These are phyloP conservation scores for Daldinia childiae DNA, from an alignment of 495 filamentous ascomycete species.

Conservation along the genomic window DNA sequence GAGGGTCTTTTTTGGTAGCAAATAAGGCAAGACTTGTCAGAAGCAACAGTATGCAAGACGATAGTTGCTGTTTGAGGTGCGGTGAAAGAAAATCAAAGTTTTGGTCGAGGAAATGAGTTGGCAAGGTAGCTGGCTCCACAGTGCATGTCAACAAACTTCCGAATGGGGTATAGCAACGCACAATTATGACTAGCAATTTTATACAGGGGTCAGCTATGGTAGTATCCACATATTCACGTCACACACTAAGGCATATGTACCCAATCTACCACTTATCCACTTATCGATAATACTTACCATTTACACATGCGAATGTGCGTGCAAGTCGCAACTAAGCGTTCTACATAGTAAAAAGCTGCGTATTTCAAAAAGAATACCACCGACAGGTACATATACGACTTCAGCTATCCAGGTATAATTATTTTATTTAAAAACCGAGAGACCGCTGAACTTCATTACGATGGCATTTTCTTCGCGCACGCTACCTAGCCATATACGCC, in stretches of 20 bases:
- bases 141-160: constrained; percentile 44
- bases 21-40: constrained; percentile 15
- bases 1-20: constrained; percentile 14
- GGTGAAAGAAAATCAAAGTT: constrained; percentile 38
- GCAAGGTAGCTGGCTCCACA: constrained; percentile 37
- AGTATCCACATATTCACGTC: constrained; percentile 28
- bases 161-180: constrained; percentile 26
- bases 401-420: too few relatives aligned
- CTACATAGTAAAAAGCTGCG: not conserved
- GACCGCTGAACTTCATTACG: not conserved
- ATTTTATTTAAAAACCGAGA: too few relatives aligned
- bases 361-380: not conserved
- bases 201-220: constrained; percentile 20
- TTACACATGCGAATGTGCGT: not conserved
- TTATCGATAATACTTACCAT: constrained; percentile 23
- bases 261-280: not conserved
- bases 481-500: constrained; percentile 66
- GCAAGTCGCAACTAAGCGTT: not conserved
- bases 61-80: constrained; percentile 31
- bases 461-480: constrained; percentile 58
- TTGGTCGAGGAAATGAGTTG: constrained; percentile 40
- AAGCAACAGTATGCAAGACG: constrained; percentile 12
- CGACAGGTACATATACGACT: too few relatives aligned
- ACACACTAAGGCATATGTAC: constrained; percentile 12
- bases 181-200: constrained; percentile 26